Base-by-base conservation (phyloP, 129 eudicot genomes). In the Pulicaria dysenterica region DNA sequence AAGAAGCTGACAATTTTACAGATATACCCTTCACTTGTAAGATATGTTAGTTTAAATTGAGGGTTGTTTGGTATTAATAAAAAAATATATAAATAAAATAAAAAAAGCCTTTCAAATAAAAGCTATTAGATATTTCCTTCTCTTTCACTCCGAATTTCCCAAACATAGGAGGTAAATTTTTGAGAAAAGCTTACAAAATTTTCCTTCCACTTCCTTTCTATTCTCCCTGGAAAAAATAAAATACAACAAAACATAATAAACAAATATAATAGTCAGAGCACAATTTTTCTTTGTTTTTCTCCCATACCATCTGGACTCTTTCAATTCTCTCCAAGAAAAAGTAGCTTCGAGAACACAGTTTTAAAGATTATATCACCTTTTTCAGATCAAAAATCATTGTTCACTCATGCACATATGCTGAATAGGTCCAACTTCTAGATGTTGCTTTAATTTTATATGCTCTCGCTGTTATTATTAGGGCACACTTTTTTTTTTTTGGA, bases 321-420 rank as follows among this genome's bases (percentile, higher is more conserved):
- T 1, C 8, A 14, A 31, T 31, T 31, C 40, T 57, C 39, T 55
- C 62, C 5, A 3, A 34, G n/a, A 57, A 0, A 57, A 57, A 0
- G 31, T 3, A 24, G 10, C 41, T n/a, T 9, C 60, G 19, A 10
- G 41, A 57, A 57, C 41, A 24, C 14, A 31, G 62, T 57, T 39
- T 8, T 7, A 59, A 46, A 47, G 69, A 60, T 73, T 59, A 46
- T 3, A 58, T 72, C 57, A 5, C 45, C 24, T 58, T 58, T 49
- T 24, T 12, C 15, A 73, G 31, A 60, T 61, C 13, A 15, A 39
- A 48, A 17, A 38, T 31, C 40, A 56, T 60, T 46, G 69, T 60
- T 73, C 15, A 61, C 11, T 64, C 39, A 48, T 51, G 69, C 69
- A 60, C 38, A 61, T 60, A 45, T 6, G 60, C 61, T 36, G 41